Percentiles rank a stretch among this genome's conserved stretches.
phyloP scores from a whole-genome alignment of 768 basidiomycete species.

The Amanita brunnescens region DNA sequence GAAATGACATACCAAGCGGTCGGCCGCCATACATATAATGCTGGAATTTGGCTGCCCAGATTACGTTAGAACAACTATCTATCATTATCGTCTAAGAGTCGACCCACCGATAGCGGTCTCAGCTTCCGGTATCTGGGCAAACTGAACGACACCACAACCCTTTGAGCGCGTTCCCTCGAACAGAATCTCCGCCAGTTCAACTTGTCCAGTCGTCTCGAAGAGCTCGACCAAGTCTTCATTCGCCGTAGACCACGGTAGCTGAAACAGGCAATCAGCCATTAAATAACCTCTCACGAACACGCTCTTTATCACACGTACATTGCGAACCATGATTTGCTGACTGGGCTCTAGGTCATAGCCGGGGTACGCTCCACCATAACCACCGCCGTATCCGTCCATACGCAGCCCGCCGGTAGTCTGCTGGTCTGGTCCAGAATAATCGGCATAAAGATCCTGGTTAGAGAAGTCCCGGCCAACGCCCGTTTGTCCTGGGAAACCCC shows the following conservation, averaged over 20 bases:
- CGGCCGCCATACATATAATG: constrained; percentile 92
- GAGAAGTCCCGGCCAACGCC: constrained; percentile 71
- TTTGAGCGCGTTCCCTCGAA: constrained; percentile 90
- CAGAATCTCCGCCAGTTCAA: constrained; percentile 90
- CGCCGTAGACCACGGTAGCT: constrained; percentile 98
- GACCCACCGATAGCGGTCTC: constrained; percentile 84
- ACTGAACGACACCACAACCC: constrained; percentile 94
- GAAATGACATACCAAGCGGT: constrained; percentile 56
- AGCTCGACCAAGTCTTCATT: constrained; percentile 98
- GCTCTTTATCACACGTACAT: constrained; percentile 57
- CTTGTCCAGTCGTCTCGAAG: constrained; percentile 95
- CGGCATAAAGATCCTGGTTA: constrained; percentile 84
- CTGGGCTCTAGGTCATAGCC: constrained; percentile 72
- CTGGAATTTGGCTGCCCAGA: constrained; percentile 74
- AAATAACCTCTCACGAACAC: not conserved
- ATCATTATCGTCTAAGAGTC: not conserved
- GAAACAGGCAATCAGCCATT: constrained; percentile 3
- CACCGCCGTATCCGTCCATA: constrained; percentile 30
- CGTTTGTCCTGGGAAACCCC: constrained; percentile 27
- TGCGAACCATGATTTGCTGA: constrained; percentile 97
- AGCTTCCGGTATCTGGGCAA: constrained; percentile 78
- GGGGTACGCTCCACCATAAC: constrained; percentile 21
- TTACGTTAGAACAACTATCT: not conserved
- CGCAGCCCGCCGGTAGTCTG: constrained; percentile 34
- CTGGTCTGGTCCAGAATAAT: constrained; percentile 86